Evolutionary conservation across 2,329 filamentous ascomycete species (phyloP), one percentile per base, ranked within the genome.

Genomic region (Aspergillus tamarii): DNA sequence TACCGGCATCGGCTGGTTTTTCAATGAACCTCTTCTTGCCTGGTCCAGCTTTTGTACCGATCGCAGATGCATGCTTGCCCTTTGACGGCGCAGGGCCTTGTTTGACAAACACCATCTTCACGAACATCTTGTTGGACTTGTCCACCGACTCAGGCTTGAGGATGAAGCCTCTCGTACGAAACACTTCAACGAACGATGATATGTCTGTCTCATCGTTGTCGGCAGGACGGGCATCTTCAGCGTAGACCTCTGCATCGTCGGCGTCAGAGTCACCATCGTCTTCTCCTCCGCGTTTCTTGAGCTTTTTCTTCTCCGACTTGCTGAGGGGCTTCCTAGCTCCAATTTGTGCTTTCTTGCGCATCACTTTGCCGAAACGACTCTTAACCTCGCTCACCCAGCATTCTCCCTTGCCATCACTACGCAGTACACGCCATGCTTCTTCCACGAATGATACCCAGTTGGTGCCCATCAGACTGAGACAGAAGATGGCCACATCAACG

Each of bases 341-440:
- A 30, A 77, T 78, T 60, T 77, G 72, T 67, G 79, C 66, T 70
- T 79, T 68, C 81, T 84, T 78, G 55, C 76, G 73, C 19, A 64
- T 78, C 3, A 88, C 84, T 52, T 88, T 85, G 4, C 88, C 89
- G 75, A 99, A 98, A 36, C 95, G 91, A 68, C 88, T 92, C 82
- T 98, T 98, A 80, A 99, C 97, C 81, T 99, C 95, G 55, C 93
- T 92, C 58, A 99, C 87, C 95, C 95, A 99, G 60, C 97, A 88
- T 83, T 99, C 95, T 69, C 95, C 81, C 66, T 81, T 82, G 36
- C 81, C 95, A 74, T 95, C 94, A 87, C 93, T 94, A 74, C 93
- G 90, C 66, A 99, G 85, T 58, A 98, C 85, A 60, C 95, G 89
- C 83, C 93, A 96, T 16, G 94, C 94, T 81, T 99, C 95, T 80